Evolutionary conservation across 345 rosid species (phyloP).

Genomic region (Gossypium raimondii): DNA sequence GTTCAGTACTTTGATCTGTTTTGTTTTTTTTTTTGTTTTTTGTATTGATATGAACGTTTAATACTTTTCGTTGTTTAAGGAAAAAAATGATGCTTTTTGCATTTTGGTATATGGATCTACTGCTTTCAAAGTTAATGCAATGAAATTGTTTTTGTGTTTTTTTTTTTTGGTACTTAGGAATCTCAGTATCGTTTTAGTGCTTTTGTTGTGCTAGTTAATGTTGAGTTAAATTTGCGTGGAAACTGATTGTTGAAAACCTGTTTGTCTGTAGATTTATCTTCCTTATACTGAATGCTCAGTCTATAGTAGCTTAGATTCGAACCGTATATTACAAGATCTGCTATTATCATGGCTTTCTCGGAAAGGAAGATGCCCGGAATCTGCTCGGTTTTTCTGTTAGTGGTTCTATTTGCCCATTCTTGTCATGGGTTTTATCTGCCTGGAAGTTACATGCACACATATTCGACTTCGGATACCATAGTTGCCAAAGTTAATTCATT

Average conservation of each 20-base stretch:
- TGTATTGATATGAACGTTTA: neutral
- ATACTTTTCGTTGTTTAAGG: neutral
- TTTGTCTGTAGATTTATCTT: constrained; percentile 18
- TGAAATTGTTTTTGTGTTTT: neutral
- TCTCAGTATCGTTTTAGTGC: neutral
- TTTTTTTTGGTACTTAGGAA: neutral
- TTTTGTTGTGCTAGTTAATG: neutral
- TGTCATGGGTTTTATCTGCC: constrained; percentile 80
- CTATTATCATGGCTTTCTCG: constrained; percentile 13
- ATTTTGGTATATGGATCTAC: neutral
- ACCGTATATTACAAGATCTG: constrained; percentile 15
- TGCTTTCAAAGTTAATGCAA: neutral
- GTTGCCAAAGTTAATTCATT: constrained; percentile 73
- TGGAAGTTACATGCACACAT: constrained; percentile 82
- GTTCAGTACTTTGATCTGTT: neutral
- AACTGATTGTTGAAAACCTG: constrained; percentile 4
- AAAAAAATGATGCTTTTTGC: neutral
- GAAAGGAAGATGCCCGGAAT: constrained; percentile 33
- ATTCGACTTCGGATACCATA: constrained; percentile 42
- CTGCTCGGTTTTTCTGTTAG: constrained; percentile 35
- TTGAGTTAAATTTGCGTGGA: neutral
- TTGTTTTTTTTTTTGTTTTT: neutral
- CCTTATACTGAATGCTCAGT: constrained; percentile 15
- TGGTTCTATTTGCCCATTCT: constrained; percentile 35
- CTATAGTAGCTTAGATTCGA: constrained; percentile 17